These are phyloP conservation scores for Funneliformis mosseae DNA, from an alignment of 192 early-diverging fungal species.

Conservation along the genomic window DNA sequence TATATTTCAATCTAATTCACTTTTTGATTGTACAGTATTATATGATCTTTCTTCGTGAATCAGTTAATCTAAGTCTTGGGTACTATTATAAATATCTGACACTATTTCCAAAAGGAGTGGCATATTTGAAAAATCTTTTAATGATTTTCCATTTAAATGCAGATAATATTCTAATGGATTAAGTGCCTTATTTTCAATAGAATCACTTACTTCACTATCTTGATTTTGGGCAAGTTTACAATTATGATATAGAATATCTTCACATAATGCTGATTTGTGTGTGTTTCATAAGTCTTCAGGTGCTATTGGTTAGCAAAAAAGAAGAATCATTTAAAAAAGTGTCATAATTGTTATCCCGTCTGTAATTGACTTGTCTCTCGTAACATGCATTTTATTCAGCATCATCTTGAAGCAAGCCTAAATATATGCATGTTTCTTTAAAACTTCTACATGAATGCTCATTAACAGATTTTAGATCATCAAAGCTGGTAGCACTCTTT, in stretches of 20 bases:
- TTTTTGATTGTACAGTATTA: background rate
- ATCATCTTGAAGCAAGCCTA: too few species aligned
- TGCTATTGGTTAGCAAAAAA: too few species aligned
- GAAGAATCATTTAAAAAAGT: too few species aligned
- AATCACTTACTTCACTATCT: background rate
- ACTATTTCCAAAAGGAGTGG: slow-evolving; percentile 8
- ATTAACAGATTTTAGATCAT: too few species aligned
- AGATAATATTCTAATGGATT: background rate
- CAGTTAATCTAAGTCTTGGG: background rate
- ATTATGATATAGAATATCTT: slow-evolving; percentile 22
- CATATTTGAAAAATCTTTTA: slow-evolving; percentile 25
- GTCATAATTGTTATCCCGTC: too few species aligned
- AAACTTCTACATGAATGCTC: too few species aligned
- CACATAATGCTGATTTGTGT: background rate
- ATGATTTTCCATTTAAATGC: slow-evolving; percentile 6
- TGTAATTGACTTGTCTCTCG: too few species aligned
- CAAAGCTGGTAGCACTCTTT: too few species aligned
- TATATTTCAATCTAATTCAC: background rate
- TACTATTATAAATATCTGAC: too few species aligned
- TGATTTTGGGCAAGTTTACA: background rate
- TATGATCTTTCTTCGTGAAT: background rate
- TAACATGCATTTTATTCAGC: too few species aligned
- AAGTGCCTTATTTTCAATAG: slow-evolving; percentile 4
- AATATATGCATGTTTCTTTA: too few species aligned
- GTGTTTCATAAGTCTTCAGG: too few species aligned